These are phyloP conservation scores for Ceratocystis papillata DNA, from an alignment of 2,329 filamentous ascomycete species.

Conservation along the genomic window DNA sequence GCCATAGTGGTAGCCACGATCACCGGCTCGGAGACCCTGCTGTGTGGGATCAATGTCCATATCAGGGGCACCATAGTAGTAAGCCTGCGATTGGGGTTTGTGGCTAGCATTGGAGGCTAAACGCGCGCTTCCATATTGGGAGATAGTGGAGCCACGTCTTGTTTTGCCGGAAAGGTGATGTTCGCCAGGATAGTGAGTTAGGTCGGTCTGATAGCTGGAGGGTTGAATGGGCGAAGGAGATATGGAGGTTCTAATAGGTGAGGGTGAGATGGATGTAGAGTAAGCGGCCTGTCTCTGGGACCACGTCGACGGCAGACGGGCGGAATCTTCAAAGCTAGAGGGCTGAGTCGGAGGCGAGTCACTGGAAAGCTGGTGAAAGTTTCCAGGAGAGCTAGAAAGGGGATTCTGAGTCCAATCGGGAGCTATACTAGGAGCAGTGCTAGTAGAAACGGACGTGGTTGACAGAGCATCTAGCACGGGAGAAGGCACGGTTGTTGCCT, in stretches of 20 bases:
- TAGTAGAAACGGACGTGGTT: slow-evolving; percentile 40
- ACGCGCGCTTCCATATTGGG: slow-evolving; percentile 40
- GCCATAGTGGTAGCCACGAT: slow-evolving; percentile 65
- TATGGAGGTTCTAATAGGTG: not conserved
- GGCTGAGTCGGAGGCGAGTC: slow-evolving; percentile 45
- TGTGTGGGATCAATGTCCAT: slow-evolving; percentile 57
- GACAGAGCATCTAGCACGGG: slow-evolving; percentile 42
- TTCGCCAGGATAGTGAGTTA: slow-evolving; percentile 28
- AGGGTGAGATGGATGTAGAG: not conserved
- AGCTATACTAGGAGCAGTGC: slow-evolving; percentile 38
- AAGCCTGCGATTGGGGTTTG: slow-evolving; percentile 63
- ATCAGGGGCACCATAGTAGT: slow-evolving; percentile 67
- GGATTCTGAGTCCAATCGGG: slow-evolving; percentile 35
- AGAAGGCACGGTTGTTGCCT: slow-evolving; percentile 32
- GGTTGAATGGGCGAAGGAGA: slow-evolving; percentile 33
- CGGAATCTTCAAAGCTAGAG: slow-evolving; percentile 40
- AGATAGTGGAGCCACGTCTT: slow-evolving; percentile 26
- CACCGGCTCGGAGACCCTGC: slow-evolving; percentile 50
- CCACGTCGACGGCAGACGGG: not conserved
- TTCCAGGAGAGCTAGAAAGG: slow-evolving; percentile 42
- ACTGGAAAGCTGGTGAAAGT: slow-evolving; percentile 41
- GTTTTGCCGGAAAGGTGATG: not conserved
- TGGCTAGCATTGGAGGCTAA: slow-evolving; percentile 46
- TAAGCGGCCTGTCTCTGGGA: not conserved
- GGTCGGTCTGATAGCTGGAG: slow-evolving; percentile 46